These are phyloP conservation scores for Gentiana macrophylla DNA, from an alignment of 257 asterid genomes.

Conservation along the genomic window DNA sequence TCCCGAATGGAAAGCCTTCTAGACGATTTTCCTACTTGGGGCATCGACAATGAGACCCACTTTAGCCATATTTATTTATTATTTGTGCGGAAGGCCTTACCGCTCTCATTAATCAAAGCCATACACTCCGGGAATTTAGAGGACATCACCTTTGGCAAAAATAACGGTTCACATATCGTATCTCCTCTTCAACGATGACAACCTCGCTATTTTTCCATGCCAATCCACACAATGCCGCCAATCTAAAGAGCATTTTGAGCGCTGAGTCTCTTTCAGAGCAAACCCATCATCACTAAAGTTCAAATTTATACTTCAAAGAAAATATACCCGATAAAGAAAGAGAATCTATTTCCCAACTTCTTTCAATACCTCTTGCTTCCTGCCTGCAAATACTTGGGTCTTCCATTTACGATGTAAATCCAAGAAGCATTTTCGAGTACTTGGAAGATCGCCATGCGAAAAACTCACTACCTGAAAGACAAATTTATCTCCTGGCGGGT, in stretches of 20 bases:
- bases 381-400: background rate
- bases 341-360: no score
- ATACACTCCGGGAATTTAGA: background rate
- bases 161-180: background rate
- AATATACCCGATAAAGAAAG: no score
- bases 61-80: background rate
- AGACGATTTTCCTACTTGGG: background rate
- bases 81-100: background rate
- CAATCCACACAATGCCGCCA: background rate
- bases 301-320: background rate
- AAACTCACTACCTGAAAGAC: background rate
- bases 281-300: background rate
- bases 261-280: background rate
- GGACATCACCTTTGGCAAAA: background rate
- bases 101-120: background rate
- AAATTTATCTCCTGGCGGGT: background rate
- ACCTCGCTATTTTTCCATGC: background rate
- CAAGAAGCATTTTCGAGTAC: background rate
- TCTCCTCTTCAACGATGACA: background rate
- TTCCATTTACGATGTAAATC: background rate
- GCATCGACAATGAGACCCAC: background rate
- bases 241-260: background rate
- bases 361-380: background rate
- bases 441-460: background rate
- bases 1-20: background rate